These are phyloP conservation scores for Neoboletus magnificus DNA, from an alignment of 768 basidiomycete genomes.

Conservation along the genomic window DNA sequence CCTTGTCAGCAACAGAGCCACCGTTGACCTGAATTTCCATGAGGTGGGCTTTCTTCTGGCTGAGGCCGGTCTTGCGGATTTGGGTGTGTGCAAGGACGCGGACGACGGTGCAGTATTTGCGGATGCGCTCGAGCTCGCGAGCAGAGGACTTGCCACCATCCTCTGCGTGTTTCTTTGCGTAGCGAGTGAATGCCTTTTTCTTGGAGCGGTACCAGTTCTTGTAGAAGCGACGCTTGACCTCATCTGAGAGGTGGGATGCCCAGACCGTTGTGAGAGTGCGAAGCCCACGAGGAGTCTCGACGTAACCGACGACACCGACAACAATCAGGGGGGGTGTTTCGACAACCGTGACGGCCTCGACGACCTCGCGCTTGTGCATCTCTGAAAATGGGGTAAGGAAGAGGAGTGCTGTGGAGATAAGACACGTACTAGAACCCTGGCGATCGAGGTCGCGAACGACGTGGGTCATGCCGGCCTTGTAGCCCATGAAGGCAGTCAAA, in stretches of 20 bases:
- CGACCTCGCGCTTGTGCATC: constrained; percentile 99
- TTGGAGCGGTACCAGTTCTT: constrained; percentile 99
- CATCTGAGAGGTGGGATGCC: constrained; percentile 97
- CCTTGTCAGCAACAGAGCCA: constrained; percentile 94
- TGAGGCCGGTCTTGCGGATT: constrained; percentile 95
- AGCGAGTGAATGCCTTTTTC: constrained; percentile 99
- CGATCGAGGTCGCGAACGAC: constrained; percentile 98
- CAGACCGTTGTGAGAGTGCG: constrained; percentile 98
- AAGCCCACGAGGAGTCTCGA: constrained; percentile 98
- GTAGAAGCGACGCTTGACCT: constrained; percentile 99
- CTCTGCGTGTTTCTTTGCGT: constrained; percentile 99
- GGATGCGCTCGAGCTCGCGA: constrained; percentile 98
- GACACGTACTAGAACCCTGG: constrained; percentile 91
- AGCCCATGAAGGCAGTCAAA: constrained; percentile 96
- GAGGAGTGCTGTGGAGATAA: neutral
- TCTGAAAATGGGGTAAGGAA: constrained; percentile 47
- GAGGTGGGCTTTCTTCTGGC: constrained; percentile 99
- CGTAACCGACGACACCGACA: constrained; percentile 98
- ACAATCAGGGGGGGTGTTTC: constrained; percentile 97
- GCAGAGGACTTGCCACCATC: constrained; percentile 87
- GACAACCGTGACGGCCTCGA: constrained; percentile 93
- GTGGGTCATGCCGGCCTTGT: constrained; percentile 99
- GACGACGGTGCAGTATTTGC: constrained; percentile 99
- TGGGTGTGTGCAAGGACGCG: constrained; percentile 99
- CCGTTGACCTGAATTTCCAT: constrained; percentile 99